These are phyloP conservation scores for Geranium incanum DNA, from an alignment of 441 rosid species.

Conservation along the genomic window DNA sequence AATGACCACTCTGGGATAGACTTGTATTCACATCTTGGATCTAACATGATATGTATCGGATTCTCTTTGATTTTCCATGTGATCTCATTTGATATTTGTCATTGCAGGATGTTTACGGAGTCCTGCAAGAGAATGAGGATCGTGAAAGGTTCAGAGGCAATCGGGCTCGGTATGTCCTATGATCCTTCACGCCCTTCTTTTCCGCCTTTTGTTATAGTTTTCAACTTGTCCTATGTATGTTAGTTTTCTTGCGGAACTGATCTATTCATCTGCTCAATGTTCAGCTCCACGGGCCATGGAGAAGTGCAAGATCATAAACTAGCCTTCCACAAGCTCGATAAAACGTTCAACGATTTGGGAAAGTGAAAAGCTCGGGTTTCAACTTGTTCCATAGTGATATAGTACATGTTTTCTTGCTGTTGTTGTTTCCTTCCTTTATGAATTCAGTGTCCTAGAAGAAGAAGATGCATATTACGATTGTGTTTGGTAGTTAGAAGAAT, in stretches of 20 bases:
- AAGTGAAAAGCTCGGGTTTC: not conserved
- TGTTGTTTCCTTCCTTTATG: not conserved
- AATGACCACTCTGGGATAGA: no score
- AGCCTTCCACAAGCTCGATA: conserved; percentile 1
- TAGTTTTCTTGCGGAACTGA: no score
- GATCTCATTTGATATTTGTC: not conserved
- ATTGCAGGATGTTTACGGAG: conserved; percentile 42
- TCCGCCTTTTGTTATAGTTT: no score
- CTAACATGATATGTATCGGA: not conserved
- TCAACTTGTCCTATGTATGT: no score
- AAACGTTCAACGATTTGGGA: no score
- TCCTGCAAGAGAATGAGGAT: conserved; percentile 46
- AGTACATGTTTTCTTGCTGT: not conserved
- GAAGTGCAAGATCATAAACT: conserved; percentile 26
- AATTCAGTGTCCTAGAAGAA: not conserved
- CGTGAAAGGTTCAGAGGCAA: conserved; percentile 61
- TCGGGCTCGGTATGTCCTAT: conserved; percentile 41
- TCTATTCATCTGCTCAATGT: not conserved
- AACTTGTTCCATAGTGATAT: not conserved
- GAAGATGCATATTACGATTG: not conserved
- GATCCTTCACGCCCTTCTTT: no score
- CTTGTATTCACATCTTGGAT: no score
- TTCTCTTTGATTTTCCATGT: not conserved
- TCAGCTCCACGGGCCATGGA: conserved; percentile 37
- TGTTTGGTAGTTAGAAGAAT: conserved; percentile 15